Conservation (phyloP, 805 yeast species). For the Saccharomycopsis sp. region DNA sequence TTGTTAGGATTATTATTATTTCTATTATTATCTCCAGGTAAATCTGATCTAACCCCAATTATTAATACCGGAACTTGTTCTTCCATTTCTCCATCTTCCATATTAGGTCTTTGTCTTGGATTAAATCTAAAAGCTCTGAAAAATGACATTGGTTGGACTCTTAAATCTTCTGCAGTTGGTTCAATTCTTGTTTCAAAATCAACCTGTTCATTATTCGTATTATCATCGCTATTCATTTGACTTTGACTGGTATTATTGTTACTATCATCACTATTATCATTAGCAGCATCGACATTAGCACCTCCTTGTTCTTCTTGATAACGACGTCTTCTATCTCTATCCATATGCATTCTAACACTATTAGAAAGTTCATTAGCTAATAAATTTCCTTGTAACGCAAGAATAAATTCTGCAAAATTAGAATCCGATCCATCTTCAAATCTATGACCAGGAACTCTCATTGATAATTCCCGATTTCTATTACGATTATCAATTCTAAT, state of each 20-base stretch:
- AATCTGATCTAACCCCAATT: conserved; percentile 36
- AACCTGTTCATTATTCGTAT: not conserved
- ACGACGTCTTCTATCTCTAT: conserved; percentile 5
- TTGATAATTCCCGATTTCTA: conserved; percentile 12
- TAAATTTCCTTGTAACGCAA: conserved; percentile 30
- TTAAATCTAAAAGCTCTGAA: conserved; percentile 36
- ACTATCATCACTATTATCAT: not conserved
- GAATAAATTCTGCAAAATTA: conserved; percentile 35
- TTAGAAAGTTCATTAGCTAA: conserved; percentile 29
- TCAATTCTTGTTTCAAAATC: too few species aligned
- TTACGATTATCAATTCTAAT: conserved; percentile 24
- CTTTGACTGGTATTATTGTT: not conserved
- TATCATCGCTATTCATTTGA: not conserved
- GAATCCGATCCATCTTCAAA: conserved; percentile 24
- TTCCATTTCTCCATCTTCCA: conserved; percentile 3
- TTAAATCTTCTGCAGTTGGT: conserved; percentile 11
- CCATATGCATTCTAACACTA: conserved; percentile 18
- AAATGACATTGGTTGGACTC: conserved; percentile 25
- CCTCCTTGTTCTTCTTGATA: not conserved
- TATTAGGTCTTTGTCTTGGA: conserved; percentile 19
- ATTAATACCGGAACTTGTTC: conserved; percentile 36
- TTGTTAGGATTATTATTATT: not conserved
- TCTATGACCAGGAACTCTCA: conserved; percentile 4
- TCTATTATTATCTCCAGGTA: conserved; percentile 14
- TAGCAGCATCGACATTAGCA: not conserved